A percentile compares a stretch with the other conserved stretches of the same genome.
Evolutionary conservation across 176 grass and related monocot genomes (phyloP).

Genomic region (Ensete ventricosum): DNA sequence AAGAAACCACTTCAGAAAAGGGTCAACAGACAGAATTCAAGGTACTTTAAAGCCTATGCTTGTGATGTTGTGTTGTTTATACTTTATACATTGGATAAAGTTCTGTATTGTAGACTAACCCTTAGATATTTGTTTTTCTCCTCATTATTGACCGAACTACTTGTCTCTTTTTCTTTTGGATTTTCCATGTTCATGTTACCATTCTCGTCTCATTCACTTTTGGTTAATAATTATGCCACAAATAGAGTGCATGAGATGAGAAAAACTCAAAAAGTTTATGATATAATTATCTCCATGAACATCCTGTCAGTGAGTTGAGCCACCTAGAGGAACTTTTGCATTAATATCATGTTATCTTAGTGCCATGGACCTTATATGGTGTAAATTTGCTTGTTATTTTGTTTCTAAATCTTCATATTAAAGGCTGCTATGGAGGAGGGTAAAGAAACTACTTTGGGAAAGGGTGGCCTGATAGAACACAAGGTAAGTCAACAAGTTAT

Average conservation of each 20-base stretch:
- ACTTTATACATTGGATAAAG: no score
- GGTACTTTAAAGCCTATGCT: slow-evolving; percentile 16
- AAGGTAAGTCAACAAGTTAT: slow-evolving; percentile 31
- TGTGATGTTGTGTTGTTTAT: no score
- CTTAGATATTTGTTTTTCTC: not conserved
- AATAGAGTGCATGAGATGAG: not conserved
- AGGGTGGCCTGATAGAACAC: slow-evolving; percentile 36
- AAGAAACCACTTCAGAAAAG: slow-evolving; percentile 35
- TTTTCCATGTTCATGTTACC: not conserved
- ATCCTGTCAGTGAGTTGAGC: no score
- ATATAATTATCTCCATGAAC: not conserved
- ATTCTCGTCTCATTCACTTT: not conserved
- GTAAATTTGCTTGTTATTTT: not conserved
- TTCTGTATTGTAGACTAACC: not conserved
- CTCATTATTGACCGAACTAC: not conserved
- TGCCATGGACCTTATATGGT: not conserved
- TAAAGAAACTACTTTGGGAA: slow-evolving; percentile 38
- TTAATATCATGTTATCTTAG: not conserved
- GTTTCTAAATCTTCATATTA: not conserved
- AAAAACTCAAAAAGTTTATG: not conserved
- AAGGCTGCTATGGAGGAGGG: slow-evolving; percentile 55
- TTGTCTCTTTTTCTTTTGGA: not conserved
- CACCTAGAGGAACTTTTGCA: not conserved
- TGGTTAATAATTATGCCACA: not conserved
- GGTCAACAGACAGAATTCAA: slow-evolving; percentile 47